phyloP scores from a whole-genome alignment of 2,329 filamentous ascomycete species.

The Aspergillus vadensis region DNA sequence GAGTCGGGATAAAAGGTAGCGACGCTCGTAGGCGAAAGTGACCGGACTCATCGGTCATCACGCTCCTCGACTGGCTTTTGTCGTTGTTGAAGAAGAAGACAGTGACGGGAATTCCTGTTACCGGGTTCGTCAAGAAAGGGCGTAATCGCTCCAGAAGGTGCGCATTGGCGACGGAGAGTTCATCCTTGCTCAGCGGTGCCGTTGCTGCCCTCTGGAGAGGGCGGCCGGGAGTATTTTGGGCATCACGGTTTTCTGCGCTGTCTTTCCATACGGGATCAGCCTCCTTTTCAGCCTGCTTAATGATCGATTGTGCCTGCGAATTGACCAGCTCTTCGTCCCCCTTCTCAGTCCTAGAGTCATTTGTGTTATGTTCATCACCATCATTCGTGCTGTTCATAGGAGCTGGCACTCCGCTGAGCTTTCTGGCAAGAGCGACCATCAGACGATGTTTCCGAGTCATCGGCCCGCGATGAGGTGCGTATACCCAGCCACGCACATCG shows the following conservation, averaged over 20 bases:
- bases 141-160: conserved; percentile 84
- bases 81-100: conserved; percentile 92
- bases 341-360: conserved; percentile 32
- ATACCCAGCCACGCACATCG: conserved; percentile 94
- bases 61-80: conserved; percentile 78
- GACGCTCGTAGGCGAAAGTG: conserved; percentile 82
- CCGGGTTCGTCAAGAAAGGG: conserved; percentile 85
- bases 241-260: conserved; percentile 54
- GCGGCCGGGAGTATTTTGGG: conserved; percentile 22
- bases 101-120: conserved; percentile 76
- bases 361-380: conserved; percentile 29
- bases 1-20: conserved; percentile 85
- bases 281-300: conserved; percentile 70
- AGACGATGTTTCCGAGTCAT: conserved; percentile 86
- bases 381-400: conserved; percentile 48
- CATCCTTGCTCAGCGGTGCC: conserved; percentile 65
- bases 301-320: conserved; percentile 74
- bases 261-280: conserved; percentile 70
- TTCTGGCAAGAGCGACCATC: conserved; percentile 80
- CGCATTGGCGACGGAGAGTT: conserved; percentile 77
- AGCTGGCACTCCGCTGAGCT: conserved; percentile 81
- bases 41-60: conserved; percentile 82
- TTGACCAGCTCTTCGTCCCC: conserved; percentile 68
- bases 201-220: conserved; percentile 45
- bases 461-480: conserved; percentile 78